Evolutionary conservation across 306 rosid species (phyloP).

Genomic region (Medicago arabica): DNA sequence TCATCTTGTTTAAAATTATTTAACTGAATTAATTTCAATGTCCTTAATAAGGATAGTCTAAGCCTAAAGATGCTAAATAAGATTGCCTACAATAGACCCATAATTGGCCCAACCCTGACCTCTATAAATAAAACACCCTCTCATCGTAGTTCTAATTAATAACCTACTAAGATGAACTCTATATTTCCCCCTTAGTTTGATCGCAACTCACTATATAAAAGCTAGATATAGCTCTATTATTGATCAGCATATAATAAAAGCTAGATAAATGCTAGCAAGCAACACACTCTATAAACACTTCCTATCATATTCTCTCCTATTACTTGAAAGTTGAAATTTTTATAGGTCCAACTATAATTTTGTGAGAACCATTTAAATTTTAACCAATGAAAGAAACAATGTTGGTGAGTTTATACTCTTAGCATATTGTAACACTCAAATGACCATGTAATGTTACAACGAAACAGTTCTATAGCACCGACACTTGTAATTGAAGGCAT

Average conservation of each 20-base stretch:
- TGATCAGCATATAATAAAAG: background rate
- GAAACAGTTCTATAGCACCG: too few relatives aligned
- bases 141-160: background rate
- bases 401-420: background rate
- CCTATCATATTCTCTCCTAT: background rate
- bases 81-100: background rate
- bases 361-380: background rate
- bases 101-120: background rate
- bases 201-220: background rate
- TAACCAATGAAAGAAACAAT: background rate
- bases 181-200: background rate
- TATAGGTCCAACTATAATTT: background rate
- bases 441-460: too few relatives aligned
- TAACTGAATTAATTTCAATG: slow-evolving; percentile 7
- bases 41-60: background rate
- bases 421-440: background rate
- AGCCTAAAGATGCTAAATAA: background rate
- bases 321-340: background rate
- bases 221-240: slow-evolving; percentile 7
- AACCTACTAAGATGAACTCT: background rate
- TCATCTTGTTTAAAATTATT: background rate
- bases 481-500: too few relatives aligned
- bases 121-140: background rate
- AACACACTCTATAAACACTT: background rate
- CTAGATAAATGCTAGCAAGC: too few relatives aligned